phyloP scores from a whole-genome alignment of 148 eudicot genomes.

The Rhododendron ferrugineum region DNA sequence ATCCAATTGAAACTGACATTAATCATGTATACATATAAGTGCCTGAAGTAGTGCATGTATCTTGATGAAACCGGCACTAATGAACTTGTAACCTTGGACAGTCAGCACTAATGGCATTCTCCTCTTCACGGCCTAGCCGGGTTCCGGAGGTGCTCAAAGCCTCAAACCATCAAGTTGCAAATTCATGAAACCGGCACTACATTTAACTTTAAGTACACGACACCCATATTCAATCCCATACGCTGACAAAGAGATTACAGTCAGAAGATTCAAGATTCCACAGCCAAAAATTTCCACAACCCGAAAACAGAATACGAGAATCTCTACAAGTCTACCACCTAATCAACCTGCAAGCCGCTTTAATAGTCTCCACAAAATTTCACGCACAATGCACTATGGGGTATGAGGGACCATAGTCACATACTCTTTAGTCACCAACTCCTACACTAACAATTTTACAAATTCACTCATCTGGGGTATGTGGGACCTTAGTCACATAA shows the following conservation, averaged over 20 bases:
- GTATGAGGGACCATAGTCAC: background rate
- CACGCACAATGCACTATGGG: background rate
- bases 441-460: background rate
- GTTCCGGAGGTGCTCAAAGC: background rate
- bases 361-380: background rate
- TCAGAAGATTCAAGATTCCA: too few relatives aligned
- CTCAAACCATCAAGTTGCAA: background rate
- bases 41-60: background rate
- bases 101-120: background rate
- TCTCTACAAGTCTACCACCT: background rate
- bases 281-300: background rate
- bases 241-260: background rate
- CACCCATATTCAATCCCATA: background rate
- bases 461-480: background rate
- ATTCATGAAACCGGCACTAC: background rate
- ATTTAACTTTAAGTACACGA: background rate
- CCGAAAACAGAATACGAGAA: background rate
- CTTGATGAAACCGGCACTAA: background rate
- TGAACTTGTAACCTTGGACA: background rate
- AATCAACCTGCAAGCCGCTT: background rate
- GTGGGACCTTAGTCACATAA: background rate
- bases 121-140: background rate
- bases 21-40: background rate
- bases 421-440: background rate
- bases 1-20: background rate